Conservation (phyloP, 2,329 filamentous ascomycete genomes). For the Grosmannia clavigera region DNA sequence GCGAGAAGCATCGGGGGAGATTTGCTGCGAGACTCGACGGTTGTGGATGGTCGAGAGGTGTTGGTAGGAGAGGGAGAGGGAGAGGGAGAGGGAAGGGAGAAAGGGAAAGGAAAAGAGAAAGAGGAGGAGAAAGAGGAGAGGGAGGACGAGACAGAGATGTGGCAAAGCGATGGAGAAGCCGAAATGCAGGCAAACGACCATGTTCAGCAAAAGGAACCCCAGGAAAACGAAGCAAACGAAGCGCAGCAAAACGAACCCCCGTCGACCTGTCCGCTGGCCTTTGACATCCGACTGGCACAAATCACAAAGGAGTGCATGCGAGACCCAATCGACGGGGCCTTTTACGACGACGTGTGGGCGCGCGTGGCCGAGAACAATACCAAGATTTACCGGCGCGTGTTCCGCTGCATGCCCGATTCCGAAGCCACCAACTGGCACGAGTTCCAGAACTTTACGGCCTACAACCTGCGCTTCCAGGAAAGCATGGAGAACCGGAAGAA, state of each 20-base stretch:
- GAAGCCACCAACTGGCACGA: constrained; percentile 89
- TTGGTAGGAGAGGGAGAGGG: constrained; percentile 35
- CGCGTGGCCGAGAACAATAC: constrained; percentile 88
- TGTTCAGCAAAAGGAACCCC: constrained; percentile 19
- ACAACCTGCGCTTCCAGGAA: constrained; percentile 65
- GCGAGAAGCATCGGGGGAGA: constrained; percentile 49
- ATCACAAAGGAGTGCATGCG: constrained; percentile 89
- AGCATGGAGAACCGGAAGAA: constrained; percentile 45
- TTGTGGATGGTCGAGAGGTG: constrained; percentile 59
- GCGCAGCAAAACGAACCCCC: constrained; percentile 25
- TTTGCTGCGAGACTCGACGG: constrained; percentile 56
- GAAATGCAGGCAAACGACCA: no score
- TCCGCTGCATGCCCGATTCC: constrained; percentile 93
- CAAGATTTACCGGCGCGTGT: constrained; percentile 83
- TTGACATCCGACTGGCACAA: constrained; percentile 60
- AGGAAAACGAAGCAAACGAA: constrained; percentile 44
- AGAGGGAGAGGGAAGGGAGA: background rate
- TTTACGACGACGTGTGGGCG: constrained; percentile 83
- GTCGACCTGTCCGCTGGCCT: constrained; percentile 35
- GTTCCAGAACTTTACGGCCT: constrained; percentile 74
- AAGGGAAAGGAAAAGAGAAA: background rate
- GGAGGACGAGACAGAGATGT: no score
- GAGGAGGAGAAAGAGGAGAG: no score
- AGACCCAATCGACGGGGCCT: constrained; percentile 71
- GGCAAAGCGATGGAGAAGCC: no score